Evolutionary conservation across 768 basidiomycete species (phyloP).

Genomic region (Termitomyces sp.): DNA sequence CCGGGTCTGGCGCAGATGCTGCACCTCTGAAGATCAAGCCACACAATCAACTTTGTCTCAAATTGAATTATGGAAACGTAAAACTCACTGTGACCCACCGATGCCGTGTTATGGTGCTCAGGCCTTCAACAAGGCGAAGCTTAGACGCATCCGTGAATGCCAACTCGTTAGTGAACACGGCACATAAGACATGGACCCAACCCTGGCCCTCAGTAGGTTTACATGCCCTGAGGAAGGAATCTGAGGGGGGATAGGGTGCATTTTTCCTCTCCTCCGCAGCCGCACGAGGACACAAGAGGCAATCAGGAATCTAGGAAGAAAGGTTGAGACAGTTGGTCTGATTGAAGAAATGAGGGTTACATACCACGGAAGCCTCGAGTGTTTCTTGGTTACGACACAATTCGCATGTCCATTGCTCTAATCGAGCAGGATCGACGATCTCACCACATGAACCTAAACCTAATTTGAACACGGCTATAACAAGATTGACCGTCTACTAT

Average conservation of each 20-base stretch:
- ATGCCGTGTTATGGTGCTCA: constrained; percentile 65
- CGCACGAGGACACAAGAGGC: constrained; percentile 76
- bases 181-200: constrained; percentile 90
- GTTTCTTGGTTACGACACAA: constrained; percentile 82
- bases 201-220: constrained; percentile 93
- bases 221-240: constrained; percentile 68
- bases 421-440: constrained; percentile 53
- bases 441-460: constrained; percentile 66
- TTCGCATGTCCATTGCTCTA: constrained; percentile 84
- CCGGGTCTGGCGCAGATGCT: constrained; percentile 64
- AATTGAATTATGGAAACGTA: not conserved
- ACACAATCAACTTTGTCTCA: not conserved
- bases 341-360: constrained; percentile 18
- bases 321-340: constrained; percentile 2
- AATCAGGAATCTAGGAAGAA: constrained; percentile 68
- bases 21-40: constrained; percentile 52
- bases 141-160: constrained; percentile 71
- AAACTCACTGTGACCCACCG: constrained; percentile 71
- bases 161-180: constrained; percentile 85
- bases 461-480: not conserved
- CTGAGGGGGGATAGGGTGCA: constrained; percentile 42
- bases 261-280: constrained; percentile 47
- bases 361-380: constrained; percentile 77
- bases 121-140: constrained; percentile 81
- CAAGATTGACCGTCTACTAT: not conserved